Base-by-base conservation (phyloP, 768 basidiomycete genomes). In the Pholiota molesta region DNA sequence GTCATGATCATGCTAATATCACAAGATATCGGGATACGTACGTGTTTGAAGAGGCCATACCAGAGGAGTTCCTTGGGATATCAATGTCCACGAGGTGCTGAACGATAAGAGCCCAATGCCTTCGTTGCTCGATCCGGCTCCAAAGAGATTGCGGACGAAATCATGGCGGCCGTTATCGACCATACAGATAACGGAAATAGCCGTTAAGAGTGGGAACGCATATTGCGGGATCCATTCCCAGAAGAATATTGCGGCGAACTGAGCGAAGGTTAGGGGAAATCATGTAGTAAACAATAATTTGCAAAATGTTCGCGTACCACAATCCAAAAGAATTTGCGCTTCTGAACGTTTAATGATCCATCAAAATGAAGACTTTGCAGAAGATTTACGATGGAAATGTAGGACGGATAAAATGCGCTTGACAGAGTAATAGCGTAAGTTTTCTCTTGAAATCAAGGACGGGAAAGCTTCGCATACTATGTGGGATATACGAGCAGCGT, bases 21-120 rank as follows among this genome's bases (percentile, higher is more conserved):
- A 4, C 19, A 37, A 3, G 26, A 42, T 5, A 52, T 26, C 44
- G 55, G 35, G 59, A 26, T 6, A 75, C 79, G 35, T 66, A 80
- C 81, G 84, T 0, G 84, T 85, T 63, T 82, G 79, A 53, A 84
- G 75, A 6, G 84, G 84, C 83, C 84, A 85, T 9, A 82, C 80
- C 6, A 86, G 72, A 0, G 84, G 84, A 51, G 72, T 79, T 4
- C 83, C 84, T 67, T 86, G 84, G 1, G 80, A 81, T 62, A 86
- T 84, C 21, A 86, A 73, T 6, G 82, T 83, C 86, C 86, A 90
- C 62, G 89, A 88, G 33, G 88, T 79, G 33, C 83, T 83, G 51
- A 90, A 63, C 39, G 82, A 83, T 44, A 86, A 60, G 14, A 89
- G 67, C 0, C 88, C 88, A 29, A 90, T 75, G 0, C 87, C 88